Base-by-base conservation (phyloP, 106 monocot species). In the Dioscorea zingiberensis region DNA sequence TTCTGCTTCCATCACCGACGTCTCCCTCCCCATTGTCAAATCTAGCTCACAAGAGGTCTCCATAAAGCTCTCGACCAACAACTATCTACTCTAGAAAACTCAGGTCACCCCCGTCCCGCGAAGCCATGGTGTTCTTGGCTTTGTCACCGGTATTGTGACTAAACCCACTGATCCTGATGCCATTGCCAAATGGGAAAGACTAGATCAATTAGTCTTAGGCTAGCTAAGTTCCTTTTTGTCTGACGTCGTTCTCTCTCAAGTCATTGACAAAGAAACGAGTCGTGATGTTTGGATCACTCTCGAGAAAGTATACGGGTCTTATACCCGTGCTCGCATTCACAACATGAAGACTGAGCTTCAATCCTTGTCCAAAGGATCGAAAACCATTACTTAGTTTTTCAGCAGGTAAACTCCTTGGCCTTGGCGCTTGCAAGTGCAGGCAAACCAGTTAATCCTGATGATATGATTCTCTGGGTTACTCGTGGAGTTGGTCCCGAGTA, bases 121-220 rank as follows among this genome's bases (percentile, higher is more conserved):
- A 26, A 58, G 58, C 25, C 58, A 58, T 58, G 25, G 58, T 58
- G 25, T 58, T 21, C 54, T 54, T 54, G 54, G 54, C n/a, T 54
- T 54, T 54, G 54, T 54, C n/a, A 54, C 54, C 4, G 54, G 54
- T 54, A 18, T 18, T 54, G 4, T 21, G 13, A 8, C 54, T 18
- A 54, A 54, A 18, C 54, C 54, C 54, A 13, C 54, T 54, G 54
- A 54, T 54, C 17, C 54, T 13, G 18, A 8, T 8, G 54, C 54
- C 7, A 54, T 54, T 11, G 17, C 54, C 5, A 54, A 14, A 5
- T 54, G 19, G 54, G 54, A 54, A 54, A 8, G 54, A 4, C 17
- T 54, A 18, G 54, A 54, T 54, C 54, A 54, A 18, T 21, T 54
- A 18, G 54, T 54, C 13, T 21, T 54, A 5, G 54, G 54, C 18